Evolutionary conservation across 345 rosid species (phyloP).

Genomic region (Cochlearia excelsa): DNA sequence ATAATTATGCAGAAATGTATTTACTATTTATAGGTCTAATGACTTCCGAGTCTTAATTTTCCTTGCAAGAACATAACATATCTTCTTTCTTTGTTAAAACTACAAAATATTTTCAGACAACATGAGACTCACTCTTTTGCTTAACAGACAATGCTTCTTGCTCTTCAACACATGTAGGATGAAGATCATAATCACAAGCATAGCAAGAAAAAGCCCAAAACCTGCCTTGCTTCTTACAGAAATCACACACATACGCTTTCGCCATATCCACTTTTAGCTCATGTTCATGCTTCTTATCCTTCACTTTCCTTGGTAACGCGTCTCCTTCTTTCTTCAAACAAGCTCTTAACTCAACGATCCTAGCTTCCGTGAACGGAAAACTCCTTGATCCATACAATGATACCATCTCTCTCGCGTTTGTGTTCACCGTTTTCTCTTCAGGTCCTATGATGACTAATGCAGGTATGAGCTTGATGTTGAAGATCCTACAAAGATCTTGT

Average conservation of each 20-base stretch:
- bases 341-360: conserved; percentile 53
- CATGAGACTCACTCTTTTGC: neutral
- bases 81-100: conserved; percentile 1
- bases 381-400: conserved; percentile 62
- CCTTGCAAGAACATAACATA: conserved; percentile 9
- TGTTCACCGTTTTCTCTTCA: conserved; percentile 55
- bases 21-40: neutral
- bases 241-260: conserved; percentile 66
- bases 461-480: conserved; percentile 65
- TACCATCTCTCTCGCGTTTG: conserved; percentile 53
- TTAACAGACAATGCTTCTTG: conserved; percentile 28
- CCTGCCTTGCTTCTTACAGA: conserved; percentile 56
- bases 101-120: conserved; percentile 24
- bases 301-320: conserved; percentile 51
- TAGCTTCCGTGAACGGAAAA: conserved; percentile 60
- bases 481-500: conserved; percentile 66
- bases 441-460: conserved; percentile 62
- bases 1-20: no score
- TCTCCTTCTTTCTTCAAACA: conserved; percentile 61
- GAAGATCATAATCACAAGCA: conserved; percentile 75
- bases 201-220: conserved; percentile 80
- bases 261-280: conserved; percentile 72
- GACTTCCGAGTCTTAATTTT: neutral
- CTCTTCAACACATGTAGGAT: conserved; percentile 57
- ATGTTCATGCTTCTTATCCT: conserved; percentile 61